Conservation (phyloP, 1,284 basidiomycete species). For the Fomitopsis schrenkii region DNA sequence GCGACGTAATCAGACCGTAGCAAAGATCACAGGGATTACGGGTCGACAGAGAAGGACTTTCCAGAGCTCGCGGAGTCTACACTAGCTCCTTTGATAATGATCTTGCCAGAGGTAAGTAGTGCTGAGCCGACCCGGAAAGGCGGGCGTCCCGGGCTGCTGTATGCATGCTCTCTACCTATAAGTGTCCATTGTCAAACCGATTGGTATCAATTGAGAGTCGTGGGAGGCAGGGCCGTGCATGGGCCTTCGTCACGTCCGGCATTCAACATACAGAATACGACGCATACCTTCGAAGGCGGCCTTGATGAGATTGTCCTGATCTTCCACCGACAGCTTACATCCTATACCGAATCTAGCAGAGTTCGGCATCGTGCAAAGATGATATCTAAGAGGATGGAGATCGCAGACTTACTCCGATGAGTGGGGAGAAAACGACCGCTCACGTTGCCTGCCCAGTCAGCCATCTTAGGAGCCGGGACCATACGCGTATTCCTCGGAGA, state of each 20-base stretch:
- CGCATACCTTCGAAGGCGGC: neutral
- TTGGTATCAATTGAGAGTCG: neutral
- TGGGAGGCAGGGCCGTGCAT: too few relatives aligned
- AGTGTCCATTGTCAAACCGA: neutral
- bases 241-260: neutral
- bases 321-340: neutral
- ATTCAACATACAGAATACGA: neutral
- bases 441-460: too few relatives aligned
- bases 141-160: conserved; percentile 59
- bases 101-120: conserved; percentile 59
- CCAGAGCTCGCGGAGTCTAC: conserved; percentile 88
- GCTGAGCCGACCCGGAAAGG: conserved; percentile 86
- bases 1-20: neutral
- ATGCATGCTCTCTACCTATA: conserved; percentile 48
- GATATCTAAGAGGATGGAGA: too few relatives aligned
- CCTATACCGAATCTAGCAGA: too few relatives aligned
- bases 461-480: too few relatives aligned
- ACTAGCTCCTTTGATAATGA: conserved; percentile 75
- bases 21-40: neutral
- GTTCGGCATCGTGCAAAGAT: too few relatives aligned
- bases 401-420: neutral
- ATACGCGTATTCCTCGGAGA: too few relatives aligned
- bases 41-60: conserved; percentile 20
- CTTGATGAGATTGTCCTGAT: neutral
- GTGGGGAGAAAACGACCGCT: neutral